Evolutionary conservation across 176 grass and related monocot genomes (phyloP), one percentile per base, ranked within the genome.

Genomic region (Pharus latifolius): DNA sequence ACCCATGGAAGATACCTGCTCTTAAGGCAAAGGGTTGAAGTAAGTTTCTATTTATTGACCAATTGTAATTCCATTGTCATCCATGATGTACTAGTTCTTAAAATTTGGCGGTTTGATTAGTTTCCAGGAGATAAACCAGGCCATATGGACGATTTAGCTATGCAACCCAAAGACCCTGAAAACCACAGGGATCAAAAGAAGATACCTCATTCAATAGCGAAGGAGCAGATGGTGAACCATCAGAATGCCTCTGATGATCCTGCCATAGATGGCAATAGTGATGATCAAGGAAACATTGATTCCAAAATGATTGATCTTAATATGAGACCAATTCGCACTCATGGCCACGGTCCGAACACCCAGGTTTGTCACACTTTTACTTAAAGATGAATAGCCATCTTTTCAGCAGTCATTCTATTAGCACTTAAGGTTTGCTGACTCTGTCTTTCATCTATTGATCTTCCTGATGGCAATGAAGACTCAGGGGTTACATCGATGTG

Each of bases 241-340:
- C 67, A 85, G 60, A 89, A 75, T 2, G 38, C 8, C 4, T 77
- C 77, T 75, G 57, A 55, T 58, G 78, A 68, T 83, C 78, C 78
- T 18, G 56, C 57, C 32, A 70, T 75, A 13, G 41, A 88, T 75
- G 81, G 65, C 49, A 88, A 79, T 58, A 63, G 70, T 12, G 64
- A 88, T 29, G 74, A 56, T 47, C 81, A 88, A 75, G 82, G 70
- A 35, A 86, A 88, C 78, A 84, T 78, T 49, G 82, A 94, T 80
- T 91, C 95, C 0, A 86, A 99, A 80, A 99, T 94, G 95, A 88
- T 99, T 6, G 95, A 99, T 81, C 83, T 99, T 32, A 99, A 99
- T 67, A 86, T 88, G 63, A 80, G 73, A 34, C 95, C 95, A 15
- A 63, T 53, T 56, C 90, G 87, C 65, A 85, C 69, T 54, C 47